These are phyloP conservation scores for Suillus subalutaceus DNA, from an alignment of 768 basidiomycete species.

Conservation along the genomic window DNA sequence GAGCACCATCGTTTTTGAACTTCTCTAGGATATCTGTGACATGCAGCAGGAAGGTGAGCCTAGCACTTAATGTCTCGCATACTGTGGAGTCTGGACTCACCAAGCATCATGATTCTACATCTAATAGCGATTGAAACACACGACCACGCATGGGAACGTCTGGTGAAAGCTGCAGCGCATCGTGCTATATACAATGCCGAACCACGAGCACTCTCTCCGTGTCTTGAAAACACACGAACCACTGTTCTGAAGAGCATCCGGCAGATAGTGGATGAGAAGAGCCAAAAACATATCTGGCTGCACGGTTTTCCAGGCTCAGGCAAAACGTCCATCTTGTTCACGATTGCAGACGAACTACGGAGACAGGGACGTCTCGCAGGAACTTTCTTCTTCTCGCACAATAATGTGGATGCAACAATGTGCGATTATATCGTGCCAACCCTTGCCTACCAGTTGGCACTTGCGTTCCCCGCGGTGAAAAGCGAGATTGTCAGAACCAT, in stretches of 20 bases:
- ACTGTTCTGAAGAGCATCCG: background rate
- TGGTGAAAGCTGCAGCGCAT: background rate
- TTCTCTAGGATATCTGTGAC: background rate
- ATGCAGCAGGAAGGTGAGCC: background rate
- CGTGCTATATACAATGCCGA: background rate
- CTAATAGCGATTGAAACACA: background rate
- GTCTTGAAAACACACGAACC: background rate
- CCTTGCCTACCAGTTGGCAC: background rate
- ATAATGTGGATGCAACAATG: background rate
- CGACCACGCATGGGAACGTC: background rate
- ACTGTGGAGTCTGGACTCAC: background rate
- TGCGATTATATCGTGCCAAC: background rate
- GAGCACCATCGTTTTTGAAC: no score
- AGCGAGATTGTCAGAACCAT: background rate
- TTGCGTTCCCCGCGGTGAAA: background rate
- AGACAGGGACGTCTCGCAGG: background rate
- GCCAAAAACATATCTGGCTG: background rate
- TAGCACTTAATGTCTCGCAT: background rate
- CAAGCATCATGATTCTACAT: background rate
- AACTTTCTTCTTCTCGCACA: background rate
- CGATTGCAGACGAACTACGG: background rate
- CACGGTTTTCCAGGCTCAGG: background rate
- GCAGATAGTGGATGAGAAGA: background rate
- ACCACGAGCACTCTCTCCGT: background rate
- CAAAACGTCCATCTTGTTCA: background rate